Conservation (phyloP, 2,329 filamentous ascomycete species). For the Phyllachora maydis region DNA sequence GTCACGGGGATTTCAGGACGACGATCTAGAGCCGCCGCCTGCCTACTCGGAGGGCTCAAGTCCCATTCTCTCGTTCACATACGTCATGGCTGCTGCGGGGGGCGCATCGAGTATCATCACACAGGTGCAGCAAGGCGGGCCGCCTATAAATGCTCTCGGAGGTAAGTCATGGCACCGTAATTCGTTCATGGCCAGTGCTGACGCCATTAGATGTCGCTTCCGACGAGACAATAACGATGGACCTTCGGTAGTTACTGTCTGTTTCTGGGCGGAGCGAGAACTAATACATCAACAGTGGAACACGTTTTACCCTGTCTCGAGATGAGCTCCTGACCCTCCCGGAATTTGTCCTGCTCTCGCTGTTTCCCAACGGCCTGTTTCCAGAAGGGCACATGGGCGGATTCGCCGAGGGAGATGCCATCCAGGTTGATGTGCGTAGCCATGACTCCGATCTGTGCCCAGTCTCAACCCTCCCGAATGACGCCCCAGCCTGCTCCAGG, state of each 20-base stretch:
- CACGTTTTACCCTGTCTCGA: constrained; percentile 78
- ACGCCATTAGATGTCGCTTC: constrained; percentile 47
- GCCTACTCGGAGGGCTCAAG: constrained; percentile 91
- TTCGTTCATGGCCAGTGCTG: too few relatives aligned
- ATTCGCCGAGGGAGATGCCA: constrained; percentile 81
- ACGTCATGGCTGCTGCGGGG: constrained; percentile 95
- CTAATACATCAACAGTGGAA: constrained; percentile 41
- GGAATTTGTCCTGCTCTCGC: constrained; percentile 90
- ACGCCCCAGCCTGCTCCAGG: constrained; percentile 5
- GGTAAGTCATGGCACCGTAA: constrained; percentile 33
- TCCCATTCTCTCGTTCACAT: constrained; percentile 80
- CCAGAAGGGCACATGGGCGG: constrained; percentile 91
- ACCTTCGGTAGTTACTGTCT: constrained; percentile 61
- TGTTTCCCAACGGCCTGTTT: constrained; percentile 95
- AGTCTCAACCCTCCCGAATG: constrained; percentile 6
- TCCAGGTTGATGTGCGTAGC: constrained; percentile 69
- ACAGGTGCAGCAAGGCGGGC: constrained; percentile 87
- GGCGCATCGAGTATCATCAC: constrained; percentile 97
- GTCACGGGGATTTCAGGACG: constrained; percentile 41
- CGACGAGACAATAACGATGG: constrained; percentile 88
- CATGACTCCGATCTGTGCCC: constrained; percentile 2
- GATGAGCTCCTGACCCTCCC: constrained; percentile 90
- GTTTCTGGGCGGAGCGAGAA: constrained; percentile 6
- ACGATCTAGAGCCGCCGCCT: constrained; percentile 81
- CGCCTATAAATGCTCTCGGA: constrained; percentile 75